Conservation (phyloP, 2,329 filamentous ascomycete species). For the Penicillium sp. region DNA sequence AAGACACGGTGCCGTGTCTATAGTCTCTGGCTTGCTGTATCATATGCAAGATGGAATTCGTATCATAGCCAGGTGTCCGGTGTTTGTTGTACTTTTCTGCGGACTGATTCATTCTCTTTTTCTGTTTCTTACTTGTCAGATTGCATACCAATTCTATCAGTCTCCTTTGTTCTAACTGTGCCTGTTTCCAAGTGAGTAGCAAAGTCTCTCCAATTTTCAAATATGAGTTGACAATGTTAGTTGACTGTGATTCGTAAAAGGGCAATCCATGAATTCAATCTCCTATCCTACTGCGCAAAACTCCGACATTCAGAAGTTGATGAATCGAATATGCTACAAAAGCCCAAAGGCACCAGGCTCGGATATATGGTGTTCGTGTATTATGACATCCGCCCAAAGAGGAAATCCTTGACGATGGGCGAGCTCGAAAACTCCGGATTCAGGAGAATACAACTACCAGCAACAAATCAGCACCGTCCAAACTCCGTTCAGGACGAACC, state of each 20-base stretch:
- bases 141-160: neutral
- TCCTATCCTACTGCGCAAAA: neutral
- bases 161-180: neutral
- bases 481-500: neutral
- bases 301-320: neutral
- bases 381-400: slow-evolving; percentile 56
- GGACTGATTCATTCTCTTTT: neutral
- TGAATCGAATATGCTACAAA: neutral
- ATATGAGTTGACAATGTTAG: neutral
- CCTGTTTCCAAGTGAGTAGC: neutral
- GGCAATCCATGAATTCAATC: neutral
- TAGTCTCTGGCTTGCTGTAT: slow-evolving; percentile 1
- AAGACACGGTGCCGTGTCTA: neutral
- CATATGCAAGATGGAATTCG: slow-evolving; percentile 3
- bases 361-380: neutral
- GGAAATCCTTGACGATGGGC: slow-evolving; percentile 86
- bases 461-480: neutral
- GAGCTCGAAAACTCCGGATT: slow-evolving; percentile 93
- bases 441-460: slow-evolving; percentile 74
- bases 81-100: neutral
- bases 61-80: slow-evolving; percentile 9
- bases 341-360: neutral
- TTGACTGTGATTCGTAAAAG: neutral
- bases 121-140: neutral
- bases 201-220: neutral